Base-by-base conservation (phyloP, 805 yeast species). In the Yamadazyma scolyti region DNA sequence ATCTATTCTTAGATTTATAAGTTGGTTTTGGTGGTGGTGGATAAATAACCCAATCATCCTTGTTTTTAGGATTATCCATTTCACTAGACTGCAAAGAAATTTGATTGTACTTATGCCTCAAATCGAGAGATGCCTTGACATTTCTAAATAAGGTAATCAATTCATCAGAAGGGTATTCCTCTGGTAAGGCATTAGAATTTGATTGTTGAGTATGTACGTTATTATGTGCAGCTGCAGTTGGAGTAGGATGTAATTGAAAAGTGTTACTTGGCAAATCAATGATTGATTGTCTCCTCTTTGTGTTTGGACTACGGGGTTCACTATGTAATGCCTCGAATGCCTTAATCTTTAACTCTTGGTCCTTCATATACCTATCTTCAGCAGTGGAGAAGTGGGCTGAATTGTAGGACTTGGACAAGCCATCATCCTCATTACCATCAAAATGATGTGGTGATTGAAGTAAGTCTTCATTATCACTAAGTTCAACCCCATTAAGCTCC, bases 21-120 rank as follows among this genome's bases (percentile, higher is more conserved):
- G 90, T 79, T 3, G 98, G 97, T 43, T 78, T 78, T 9, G 98
- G 98, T 1, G 97, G 97, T 8, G 80, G 77, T 0, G 99, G 99
- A 52, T 89, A 90, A 29, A 93, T 79, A 10, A 52, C 52, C 97
- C 97, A 93, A 23, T 55, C 60, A 9, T 59, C 61, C 16, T 47
- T 50, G 57, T 94, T 90, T 52, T 90, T 88, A 2, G 98, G 98
- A 56, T 93, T 93, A 46, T 79, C 82, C 21, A 60, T 52, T 26
- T 81, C 82, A 33, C 76, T 65, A 4, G 40, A 31, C 61, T 93
- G 99, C 31, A 75, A 43, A 1, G 97, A 87, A 8, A 75, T 43
- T 2, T 58, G 47, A 57, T 83, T 82, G 54, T 90, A 93, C 50
- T 79, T 82, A 44, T 74, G 78, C 54, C 99, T 78, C 40, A 85